These are phyloP conservation scores for Monilinia fructicola DNA, from an alignment of 2,329 filamentous ascomycete species.

Conservation along the genomic window DNA sequence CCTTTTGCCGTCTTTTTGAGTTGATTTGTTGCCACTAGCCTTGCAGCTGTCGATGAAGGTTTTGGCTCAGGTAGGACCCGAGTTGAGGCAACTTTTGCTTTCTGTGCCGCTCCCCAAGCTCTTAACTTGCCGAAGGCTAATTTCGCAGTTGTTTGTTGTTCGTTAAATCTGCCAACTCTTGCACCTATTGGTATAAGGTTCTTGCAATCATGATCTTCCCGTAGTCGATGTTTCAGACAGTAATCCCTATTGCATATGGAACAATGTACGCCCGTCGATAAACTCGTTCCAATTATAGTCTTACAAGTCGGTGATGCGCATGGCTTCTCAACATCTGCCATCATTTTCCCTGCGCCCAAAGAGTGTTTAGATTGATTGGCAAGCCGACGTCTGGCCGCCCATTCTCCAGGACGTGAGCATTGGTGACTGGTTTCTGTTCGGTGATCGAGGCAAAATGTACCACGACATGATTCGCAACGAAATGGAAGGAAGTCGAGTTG, in stretches of 20 bases:
- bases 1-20: constrained; percentile 90
- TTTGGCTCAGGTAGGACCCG: constrained; percentile 62
- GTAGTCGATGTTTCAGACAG: constrained; percentile 74
- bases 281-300: constrained; percentile 66
- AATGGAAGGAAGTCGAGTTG: constrained; percentile 97
- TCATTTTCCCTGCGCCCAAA: constrained; percentile 53
- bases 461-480: constrained; percentile 81
- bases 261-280: constrained; percentile 69
- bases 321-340: constrained; percentile 63
- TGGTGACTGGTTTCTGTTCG: constrained; percentile 80
- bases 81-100: constrained; percentile 47
- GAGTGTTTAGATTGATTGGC: constrained; percentile 55
- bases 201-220: constrained; percentile 80
- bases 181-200: constrained; percentile 66
- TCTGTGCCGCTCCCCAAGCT: constrained; percentile 77
- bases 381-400: constrained; percentile 57
- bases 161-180: constrained; percentile 45
- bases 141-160: constrained; percentile 62
- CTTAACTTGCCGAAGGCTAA: constrained; percentile 75
- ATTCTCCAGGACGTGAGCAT: constrained; percentile 60
- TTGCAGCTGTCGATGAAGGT: constrained; percentile 61
- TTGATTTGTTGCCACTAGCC: constrained; percentile 68
- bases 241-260: constrained; percentile 69
- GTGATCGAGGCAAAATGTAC: constrained; percentile 91
- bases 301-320: constrained; percentile 68